These are phyloP conservation scores for Ogataea degrootiae DNA, from an alignment of 805 yeast species.

Conservation along the genomic window DNA sequence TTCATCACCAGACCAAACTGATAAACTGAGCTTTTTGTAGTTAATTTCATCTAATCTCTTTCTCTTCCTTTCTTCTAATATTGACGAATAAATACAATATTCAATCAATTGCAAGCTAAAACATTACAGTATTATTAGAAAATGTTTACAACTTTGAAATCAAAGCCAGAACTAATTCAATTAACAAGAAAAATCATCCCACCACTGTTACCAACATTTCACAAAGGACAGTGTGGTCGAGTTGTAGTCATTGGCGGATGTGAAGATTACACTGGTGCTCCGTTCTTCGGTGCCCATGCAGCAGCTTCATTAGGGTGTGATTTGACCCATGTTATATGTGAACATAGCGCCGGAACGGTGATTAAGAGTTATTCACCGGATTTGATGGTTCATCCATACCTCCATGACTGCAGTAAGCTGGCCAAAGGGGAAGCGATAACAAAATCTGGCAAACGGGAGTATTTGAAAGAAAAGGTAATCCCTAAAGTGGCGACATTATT, in stretches of 20 bases:
- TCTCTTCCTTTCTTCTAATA: no score
- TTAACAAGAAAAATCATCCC: constrained; percentile 61
- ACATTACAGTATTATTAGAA: neutral
- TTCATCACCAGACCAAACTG: no score
- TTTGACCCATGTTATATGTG: constrained; percentile 87
- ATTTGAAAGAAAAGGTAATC: constrained; percentile 42
- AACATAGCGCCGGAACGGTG: constrained; percentile 66
- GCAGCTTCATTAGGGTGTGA: constrained; percentile 85
- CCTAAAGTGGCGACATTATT: constrained; percentile 54
- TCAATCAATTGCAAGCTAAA: neutral
- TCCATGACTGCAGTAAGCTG: constrained; percentile 43
- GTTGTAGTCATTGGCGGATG: constrained; percentile 89
- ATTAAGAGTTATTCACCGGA: constrained; percentile 90
- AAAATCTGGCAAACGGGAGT: constrained; percentile 11
- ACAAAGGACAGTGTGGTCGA: constrained; percentile 90
- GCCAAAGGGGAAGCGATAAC: constrained; percentile 3
- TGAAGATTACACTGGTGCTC: constrained; percentile 96
- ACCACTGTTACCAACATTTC: constrained; percentile 64
- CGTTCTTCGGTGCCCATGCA: constrained; percentile 83
- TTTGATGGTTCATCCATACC: constrained; percentile 92
- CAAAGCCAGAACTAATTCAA: constrained; percentile 12
- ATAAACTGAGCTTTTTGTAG: no score
- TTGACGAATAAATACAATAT: no score
- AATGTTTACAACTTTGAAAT: neutral
- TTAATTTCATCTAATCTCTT: no score